phyloP scores from a whole-genome alignment of 225 moss, liverwort and hornwort species.

The Neckera pumila region DNA sequence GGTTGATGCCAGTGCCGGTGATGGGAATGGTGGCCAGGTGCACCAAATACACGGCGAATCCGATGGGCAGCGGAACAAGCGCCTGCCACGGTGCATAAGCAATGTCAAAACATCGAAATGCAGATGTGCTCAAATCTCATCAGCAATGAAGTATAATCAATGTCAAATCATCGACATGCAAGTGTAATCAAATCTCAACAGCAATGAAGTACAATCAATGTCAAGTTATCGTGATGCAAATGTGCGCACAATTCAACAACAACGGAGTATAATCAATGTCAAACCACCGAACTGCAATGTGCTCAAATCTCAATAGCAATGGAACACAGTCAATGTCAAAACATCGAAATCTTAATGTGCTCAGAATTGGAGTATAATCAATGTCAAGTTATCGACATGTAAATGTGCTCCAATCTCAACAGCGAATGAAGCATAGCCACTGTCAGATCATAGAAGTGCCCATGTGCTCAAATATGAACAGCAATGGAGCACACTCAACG shows the following conservation, averaged over 20 bases:
- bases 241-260: neutral
- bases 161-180: neutral
- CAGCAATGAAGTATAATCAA: neutral
- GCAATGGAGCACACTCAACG: neutral
- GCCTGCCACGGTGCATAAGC: neutral
- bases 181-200: neutral
- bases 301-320: neutral
- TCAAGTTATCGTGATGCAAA: neutral
- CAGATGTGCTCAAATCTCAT: neutral
- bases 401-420: neutral
- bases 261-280: neutral
- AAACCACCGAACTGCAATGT: neutral
- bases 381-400: neutral
- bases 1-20: slow-evolving; percentile 27
- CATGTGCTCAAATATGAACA: neutral
- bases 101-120: neutral
- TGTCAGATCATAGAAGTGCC: neutral
- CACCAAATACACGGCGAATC: slow-evolving; percentile 29
- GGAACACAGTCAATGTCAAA: neutral
- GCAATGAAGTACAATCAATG: neutral
- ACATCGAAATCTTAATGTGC: neutral
- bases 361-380: neutral
- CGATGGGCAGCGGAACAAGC: slow-evolving; percentile 26
- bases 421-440: neutral
- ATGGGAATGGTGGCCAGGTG: slow-evolving; percentile 34